Base-by-base conservation (phyloP, 495 filamentous ascomycete species). In the Xylaria sp. region DNA sequence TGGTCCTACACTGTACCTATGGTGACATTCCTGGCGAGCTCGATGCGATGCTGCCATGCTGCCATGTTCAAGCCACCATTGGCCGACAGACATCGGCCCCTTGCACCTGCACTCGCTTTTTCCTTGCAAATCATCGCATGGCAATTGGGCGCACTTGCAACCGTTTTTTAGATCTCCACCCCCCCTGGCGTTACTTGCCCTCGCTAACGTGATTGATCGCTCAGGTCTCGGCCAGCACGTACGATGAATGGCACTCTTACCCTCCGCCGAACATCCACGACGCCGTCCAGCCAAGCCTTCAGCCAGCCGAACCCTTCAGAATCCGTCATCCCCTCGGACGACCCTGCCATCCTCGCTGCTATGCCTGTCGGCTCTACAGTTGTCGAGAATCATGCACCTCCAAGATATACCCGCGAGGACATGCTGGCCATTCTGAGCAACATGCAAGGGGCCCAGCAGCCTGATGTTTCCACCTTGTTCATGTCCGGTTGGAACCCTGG, bases 201-300 rank as follows among this genome's bases (percentile, higher is more conserved):
- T 77, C 76, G 72, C 72, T 58, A 24, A 65, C 40, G 17, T 53
- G 63, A 14, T 58, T 65, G 31, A 37, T 44, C 6, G 67, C 72
- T 57, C 65, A 83, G 81, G 81, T 66, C 78, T 65, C 74, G 82
- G 69, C 67, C 74, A 43, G 90, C 89, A 77, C 80, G 84, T 75
- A 88, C 89, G 80, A 86, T 90, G 65, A 96, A 96, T 78, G 93
- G 93, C 69, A 95, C 93, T 52, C 88, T 94, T 69, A 97, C 94
- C 70, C 94, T 97, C 80, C 93, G 94, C 68, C 91, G 94, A 71
- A 85, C 92, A 31, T 96, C 94, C 3, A 85, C 85, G 55, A 86
- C 84, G 8, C 84, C 85, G 58, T 83, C 82, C 66, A 83, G 69
- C 74, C 82, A 83, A 71, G 87, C 90, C 71, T 89, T 90, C 71